Conservation (phyloP, 371 early-diverging fungal species). For the Mucor irregularis region DNA sequence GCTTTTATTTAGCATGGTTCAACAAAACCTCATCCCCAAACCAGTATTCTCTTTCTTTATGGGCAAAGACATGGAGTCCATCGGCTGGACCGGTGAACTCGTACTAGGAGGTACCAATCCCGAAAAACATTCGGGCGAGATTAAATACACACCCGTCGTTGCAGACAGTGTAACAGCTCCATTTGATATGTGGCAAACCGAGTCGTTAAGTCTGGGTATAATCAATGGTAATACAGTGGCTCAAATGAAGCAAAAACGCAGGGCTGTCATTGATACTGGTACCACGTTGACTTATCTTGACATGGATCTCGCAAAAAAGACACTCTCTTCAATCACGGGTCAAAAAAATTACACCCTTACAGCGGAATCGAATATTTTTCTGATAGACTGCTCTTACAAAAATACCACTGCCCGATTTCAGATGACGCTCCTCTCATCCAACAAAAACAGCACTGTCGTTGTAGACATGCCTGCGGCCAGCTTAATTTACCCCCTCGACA, state of each 20-base stretch:
- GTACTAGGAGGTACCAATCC: constrained; percentile 28
- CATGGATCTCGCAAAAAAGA: constrained; percentile 12
- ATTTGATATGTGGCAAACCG: constrained; percentile 10
- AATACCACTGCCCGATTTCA: constrained; percentile 13
- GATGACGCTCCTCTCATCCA: constrained; percentile 4
- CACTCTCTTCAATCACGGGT: constrained; percentile 18
- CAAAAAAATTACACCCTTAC: neutral
- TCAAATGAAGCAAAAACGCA: constrained; percentile 14
- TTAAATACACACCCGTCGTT: constrained; percentile 29
- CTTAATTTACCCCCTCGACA: constrained; percentile 29
- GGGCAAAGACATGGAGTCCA: constrained; percentile 1
- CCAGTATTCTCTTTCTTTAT: constrained; percentile 34
- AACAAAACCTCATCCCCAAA: constrained; percentile 13
- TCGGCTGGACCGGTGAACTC: constrained; percentile 27
- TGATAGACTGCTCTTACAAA: constrained; percentile 23
- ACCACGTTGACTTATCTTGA: constrained; percentile 31
- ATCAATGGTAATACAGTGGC: neutral
- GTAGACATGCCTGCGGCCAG: constrained; percentile 26
- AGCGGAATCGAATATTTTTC: constrained; percentile 10
- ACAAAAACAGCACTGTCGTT: constrained; percentile 5
- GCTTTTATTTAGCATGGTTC: constrained; percentile 21
- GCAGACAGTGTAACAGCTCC: neutral
- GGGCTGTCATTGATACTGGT: constrained; percentile 31
- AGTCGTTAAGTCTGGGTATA: constrained; percentile 29
- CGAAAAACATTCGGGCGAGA: constrained; percentile 14